Percentiles rank a stretch among this genome's conserved stretches.
Conservation (phyloP, 1,284 basidiomycete species). For the Malassezia yamatoensis region DNA sequence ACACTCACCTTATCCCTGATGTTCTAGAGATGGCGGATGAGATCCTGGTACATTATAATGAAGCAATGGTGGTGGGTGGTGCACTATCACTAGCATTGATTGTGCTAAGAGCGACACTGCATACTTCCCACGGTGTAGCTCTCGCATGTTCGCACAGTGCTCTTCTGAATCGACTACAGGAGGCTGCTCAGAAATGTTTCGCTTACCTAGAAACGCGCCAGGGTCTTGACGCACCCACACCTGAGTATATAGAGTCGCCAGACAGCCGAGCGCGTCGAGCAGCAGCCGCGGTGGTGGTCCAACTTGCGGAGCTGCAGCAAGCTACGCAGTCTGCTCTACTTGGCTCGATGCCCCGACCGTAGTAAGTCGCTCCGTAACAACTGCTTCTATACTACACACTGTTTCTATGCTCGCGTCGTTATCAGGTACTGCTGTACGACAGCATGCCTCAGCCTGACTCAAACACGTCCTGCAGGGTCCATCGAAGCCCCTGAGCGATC, state of each 20-base stretch:
- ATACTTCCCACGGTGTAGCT: background rate
- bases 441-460: background rate
- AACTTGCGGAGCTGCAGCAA: conserved; percentile 8
- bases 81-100: conserved; percentile 6
- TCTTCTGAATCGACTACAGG: conserved; percentile 7
- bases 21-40: conserved; percentile 4
- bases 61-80: conserved; percentile 17
- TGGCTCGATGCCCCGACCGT: background rate
- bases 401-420: background rate
- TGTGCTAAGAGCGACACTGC: conserved; percentile 7
- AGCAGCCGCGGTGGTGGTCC: conserved; percentile 11
- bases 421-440: background rate
- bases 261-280: background rate
- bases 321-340: conserved; percentile 3
- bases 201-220: background rate
- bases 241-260: background rate
- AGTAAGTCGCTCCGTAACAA: background rate
- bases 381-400: conserved; percentile 1
- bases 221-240: background rate
- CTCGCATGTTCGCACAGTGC: conserved; percentile 2
- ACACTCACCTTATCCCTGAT: background rate
- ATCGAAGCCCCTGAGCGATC: background rate
- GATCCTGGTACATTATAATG: conserved; percentile 18
- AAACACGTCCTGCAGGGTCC: conserved; percentile 9
- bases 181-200: conserved; percentile 1